phyloP scores from a whole-genome alignment of 2,329 filamentous ascomycete genomes.

The Pezicula rhizophila region DNA sequence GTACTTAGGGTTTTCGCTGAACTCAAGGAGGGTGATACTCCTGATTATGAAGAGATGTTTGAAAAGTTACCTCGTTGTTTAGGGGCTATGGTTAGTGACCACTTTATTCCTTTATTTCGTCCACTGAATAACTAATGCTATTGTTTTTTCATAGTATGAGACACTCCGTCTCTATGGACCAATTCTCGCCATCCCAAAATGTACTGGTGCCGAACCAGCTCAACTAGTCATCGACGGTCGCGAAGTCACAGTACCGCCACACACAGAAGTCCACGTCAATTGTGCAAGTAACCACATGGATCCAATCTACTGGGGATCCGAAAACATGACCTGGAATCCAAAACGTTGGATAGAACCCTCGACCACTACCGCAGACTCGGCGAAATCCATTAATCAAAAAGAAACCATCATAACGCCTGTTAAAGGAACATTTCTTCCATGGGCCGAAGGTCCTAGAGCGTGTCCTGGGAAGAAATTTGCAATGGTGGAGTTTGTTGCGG shows the following conservation, averaged over 20 bases:
- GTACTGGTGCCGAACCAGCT: constrained; percentile 15
- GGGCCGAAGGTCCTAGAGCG: constrained; percentile 10
- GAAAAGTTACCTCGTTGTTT: constrained; percentile 36
- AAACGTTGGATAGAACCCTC: constrained; percentile 13
- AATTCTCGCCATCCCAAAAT: constrained; percentile 48
- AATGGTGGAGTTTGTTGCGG: constrained; percentile 18
- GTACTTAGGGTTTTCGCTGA: constrained; percentile 18
- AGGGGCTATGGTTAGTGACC: constrained; percentile 27
- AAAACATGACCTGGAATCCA: constrained; percentile 10
- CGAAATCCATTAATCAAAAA: no score
- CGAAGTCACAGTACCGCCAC: constrained; percentile 12
- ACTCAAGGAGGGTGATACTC: constrained; percentile 17
- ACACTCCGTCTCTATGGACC: constrained; percentile 49
- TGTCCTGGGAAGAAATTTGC: constrained; percentile 18
- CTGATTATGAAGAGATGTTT: constrained; percentile 32
- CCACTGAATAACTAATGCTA: not conserved
- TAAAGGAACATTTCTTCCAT: constrained; percentile 11
- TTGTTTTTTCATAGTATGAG: constrained; percentile 26
- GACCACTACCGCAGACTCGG: not conserved
- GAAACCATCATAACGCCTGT: constrained; percentile 1
- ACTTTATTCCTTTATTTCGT: no score
- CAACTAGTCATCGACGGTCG: constrained; percentile 4
- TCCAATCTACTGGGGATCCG: constrained; percentile 12
- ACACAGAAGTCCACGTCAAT: constrained; percentile 31
- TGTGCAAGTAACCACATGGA: constrained; percentile 5